Percentiles rank a stretch among this genome's conserved stretches.
Conservation (phyloP, 139 green algal species). For the Chloropicon primus region DNA sequence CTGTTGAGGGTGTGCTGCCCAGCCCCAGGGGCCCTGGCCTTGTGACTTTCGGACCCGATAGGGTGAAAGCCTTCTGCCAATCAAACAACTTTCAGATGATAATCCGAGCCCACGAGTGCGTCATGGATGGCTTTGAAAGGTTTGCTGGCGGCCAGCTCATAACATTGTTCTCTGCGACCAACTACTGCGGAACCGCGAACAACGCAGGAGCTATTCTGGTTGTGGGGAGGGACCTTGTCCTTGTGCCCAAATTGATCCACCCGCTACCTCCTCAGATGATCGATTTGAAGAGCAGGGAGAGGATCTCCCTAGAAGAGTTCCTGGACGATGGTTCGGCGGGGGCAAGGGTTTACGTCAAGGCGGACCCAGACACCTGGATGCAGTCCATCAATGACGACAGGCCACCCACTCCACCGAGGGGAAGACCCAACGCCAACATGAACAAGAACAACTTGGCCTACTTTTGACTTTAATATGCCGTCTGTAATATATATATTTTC, state of each 20-base stretch:
- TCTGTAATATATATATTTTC: too few species aligned
- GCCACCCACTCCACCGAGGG: constrained; percentile 33
- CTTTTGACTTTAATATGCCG: too few species aligned
- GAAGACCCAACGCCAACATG: background rate
- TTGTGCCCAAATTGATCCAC: constrained; percentile 99
- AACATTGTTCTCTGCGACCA: constrained; percentile 95
- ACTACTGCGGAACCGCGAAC: constrained; percentile 97
- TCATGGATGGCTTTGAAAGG: constrained; percentile 99
- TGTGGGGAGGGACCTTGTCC: constrained; percentile 85
- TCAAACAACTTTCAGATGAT: constrained; percentile 97
- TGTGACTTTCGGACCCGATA: constrained; percentile 94
- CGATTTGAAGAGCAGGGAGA: constrained; percentile 1
- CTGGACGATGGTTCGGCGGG: constrained; percentile 41
- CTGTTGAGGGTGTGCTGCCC: constrained; percentile 82
- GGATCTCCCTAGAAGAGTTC: constrained; percentile 21
- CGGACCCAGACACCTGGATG: constrained; percentile 9
- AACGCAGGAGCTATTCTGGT: constrained; percentile 93
- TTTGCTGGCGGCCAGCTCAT: constrained; percentile 80
- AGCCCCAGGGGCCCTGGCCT: constrained; percentile 72
- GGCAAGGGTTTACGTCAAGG: background rate
- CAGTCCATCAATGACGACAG: constrained; percentile 75
- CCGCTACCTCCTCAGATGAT: constrained; percentile 66
- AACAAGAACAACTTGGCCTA: background rate
- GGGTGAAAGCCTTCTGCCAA: constrained; percentile 96
- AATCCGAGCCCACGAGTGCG: constrained; percentile 96